Evolutionary conservation across 2,329 filamentous ascomycete genomes (phyloP).

Genomic region (Herpotrichia juniperi): DNA sequence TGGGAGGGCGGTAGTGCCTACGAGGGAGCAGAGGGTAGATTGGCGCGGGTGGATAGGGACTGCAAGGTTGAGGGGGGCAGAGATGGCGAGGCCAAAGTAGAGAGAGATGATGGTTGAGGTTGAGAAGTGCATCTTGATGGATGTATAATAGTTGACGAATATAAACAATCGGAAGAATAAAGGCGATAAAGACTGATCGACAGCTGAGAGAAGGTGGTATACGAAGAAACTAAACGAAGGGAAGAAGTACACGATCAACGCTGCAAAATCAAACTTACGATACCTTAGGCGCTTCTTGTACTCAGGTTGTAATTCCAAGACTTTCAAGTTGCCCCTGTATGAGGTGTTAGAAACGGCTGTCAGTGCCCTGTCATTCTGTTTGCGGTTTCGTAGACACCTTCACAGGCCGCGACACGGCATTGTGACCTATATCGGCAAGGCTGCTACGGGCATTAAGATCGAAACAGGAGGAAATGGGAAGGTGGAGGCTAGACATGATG

Average conservation of each 20-base stretch:
- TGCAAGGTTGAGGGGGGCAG: conserved; percentile 2
- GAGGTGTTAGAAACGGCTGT: neutral
- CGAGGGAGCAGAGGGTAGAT: conserved; percentile 58
- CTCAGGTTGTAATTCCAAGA: neutral
- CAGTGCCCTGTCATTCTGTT: neutral
- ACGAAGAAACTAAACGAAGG: neutral
- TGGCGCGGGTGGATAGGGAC: conserved; percentile 12
- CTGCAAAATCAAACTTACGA: neutral
- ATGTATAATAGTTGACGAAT: neutral
- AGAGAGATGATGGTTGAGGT: neutral
- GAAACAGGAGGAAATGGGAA: neutral
- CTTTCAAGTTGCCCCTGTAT: neutral
- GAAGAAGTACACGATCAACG: conserved; percentile 3
- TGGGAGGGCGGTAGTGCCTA: conserved; percentile 59
- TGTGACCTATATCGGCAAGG: neutral
- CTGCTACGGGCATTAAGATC: too few relatives aligned
- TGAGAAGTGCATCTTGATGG: neutral
- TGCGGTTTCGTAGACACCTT: neutral
- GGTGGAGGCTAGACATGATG: conserved; percentile 1
- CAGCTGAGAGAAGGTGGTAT: neutral
- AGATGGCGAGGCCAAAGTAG: neutral
- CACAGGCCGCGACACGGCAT: neutral
- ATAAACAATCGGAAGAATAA: neutral
- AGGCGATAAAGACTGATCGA: neutral
- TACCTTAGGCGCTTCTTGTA: conserved; percentile 1